Evolutionary conservation across 257 asterid genomes (phyloP), one percentile per base, ranked within the genome.

Genomic region (Hygrophila difformis): DNA sequence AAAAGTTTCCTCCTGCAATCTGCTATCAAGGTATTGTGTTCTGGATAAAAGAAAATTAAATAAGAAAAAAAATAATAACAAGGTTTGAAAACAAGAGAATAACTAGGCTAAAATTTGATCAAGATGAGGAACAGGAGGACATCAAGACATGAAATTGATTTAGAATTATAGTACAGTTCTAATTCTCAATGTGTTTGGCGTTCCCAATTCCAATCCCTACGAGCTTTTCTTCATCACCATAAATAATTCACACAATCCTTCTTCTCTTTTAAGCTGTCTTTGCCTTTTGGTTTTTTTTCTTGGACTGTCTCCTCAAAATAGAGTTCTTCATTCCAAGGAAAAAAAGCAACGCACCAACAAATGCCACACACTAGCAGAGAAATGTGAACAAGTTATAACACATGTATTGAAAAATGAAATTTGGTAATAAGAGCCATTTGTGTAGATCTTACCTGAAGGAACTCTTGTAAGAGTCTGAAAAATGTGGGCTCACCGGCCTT

Each of bases 391-490:
- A 26, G 31, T 26, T 26, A 3, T 26, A 26, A 26, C 37, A 1
- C 37, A 33, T 5, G n/a, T n/a, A n/a, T n/a, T n/a, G n/a, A n/a
- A n/a, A n/a, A n/a, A n/a, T n/a, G n/a, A n/a, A n/a, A n/a, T n/a
- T n/a, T n/a, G n/a, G n/a, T n/a, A n/a, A n/a, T 18, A 41, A 17
- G 47, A 41, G 47, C 22, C 6, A 18, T 13, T 18, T 15, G 21
- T 4, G 18, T 41, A 33, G 12, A 26, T 33, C 37, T 4, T 6
- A 87, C 97, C 97, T 82, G 98, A 37, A 85, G 69, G 62, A 85
- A 77, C 45, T 78, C 94, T n/a, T 62, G 60, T 21, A 82, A 54
- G 43, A 62, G 68, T 41, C 51, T 23, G 54, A 67, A 60, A 60
- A 69, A 77, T 31, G 75, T 63, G 14, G 76, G 71, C 57, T 62